Conservation (phyloP, 352 stramenopile species). For the Pythium chondricola region DNA sequence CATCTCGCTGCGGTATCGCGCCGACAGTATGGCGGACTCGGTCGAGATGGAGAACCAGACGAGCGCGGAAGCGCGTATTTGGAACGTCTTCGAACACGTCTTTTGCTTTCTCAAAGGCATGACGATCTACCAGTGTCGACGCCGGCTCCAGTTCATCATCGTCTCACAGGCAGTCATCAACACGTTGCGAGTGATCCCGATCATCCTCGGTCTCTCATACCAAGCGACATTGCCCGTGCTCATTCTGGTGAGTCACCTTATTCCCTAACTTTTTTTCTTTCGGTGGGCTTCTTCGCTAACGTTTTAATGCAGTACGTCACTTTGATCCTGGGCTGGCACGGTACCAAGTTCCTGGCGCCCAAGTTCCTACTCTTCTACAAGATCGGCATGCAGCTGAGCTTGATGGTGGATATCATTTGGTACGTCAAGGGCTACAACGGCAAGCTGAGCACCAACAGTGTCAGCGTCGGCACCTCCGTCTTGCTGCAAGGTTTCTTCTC, state of each 20-base stretch:
- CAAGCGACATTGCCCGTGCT: slow-evolving; percentile 76
- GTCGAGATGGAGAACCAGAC: slow-evolving; percentile 55
- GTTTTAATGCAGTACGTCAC: slow-evolving; percentile 55
- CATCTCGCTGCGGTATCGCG: slow-evolving; percentile 80
- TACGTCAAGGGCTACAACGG: slow-evolving; percentile 86
- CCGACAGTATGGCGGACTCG: slow-evolving; percentile 80
- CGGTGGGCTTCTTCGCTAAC: neutral
- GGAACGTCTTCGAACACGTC: slow-evolving; percentile 74
- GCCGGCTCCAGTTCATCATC: slow-evolving; percentile 83
- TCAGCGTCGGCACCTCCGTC: slow-evolving; percentile 71
- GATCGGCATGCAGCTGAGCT: slow-evolving; percentile 84
- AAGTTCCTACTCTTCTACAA: slow-evolving; percentile 87
- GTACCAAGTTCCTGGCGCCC: slow-evolving; percentile 80
- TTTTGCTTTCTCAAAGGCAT: slow-evolving; percentile 88
- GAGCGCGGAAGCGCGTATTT: slow-evolving; percentile 62
- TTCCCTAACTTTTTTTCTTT: neutral
- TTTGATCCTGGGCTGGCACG: slow-evolving; percentile 83
- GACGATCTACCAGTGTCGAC: slow-evolving; percentile 81
- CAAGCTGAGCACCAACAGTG: slow-evolving; percentile 47
- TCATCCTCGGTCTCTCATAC: slow-evolving; percentile 81
- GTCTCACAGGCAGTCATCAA: slow-evolving; percentile 80
- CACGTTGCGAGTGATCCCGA: slow-evolving; percentile 79
- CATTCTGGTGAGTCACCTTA: slow-evolving; percentile 38
- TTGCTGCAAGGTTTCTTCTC: slow-evolving; percentile 87
- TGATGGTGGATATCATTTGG: slow-evolving; percentile 82